These are phyloP conservation scores for Arxiozyma slooffiae DNA, from an alignment of 1,139 yeast genomes.

Conservation along the genomic window DNA sequence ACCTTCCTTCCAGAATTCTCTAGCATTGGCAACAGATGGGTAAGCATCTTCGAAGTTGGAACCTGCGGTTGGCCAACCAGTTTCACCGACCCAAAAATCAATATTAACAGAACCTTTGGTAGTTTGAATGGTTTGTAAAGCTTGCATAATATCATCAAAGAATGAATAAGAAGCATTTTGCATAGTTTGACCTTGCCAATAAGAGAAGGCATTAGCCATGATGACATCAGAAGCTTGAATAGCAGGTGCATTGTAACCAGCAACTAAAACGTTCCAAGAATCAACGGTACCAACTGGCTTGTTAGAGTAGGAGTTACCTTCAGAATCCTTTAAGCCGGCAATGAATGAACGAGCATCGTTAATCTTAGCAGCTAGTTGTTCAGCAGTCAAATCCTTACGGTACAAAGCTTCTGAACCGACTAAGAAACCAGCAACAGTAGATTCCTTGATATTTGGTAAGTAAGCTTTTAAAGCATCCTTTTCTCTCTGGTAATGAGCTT, in stretches of 20 bases:
- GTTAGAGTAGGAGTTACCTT: slow-evolving; percentile 64
- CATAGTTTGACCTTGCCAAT: slow-evolving; percentile 95
- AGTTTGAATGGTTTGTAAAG: slow-evolving; percentile 75
- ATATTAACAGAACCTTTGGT: slow-evolving; percentile 77
- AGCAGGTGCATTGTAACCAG: slow-evolving; percentile 59
- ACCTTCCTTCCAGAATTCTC: slow-evolving; percentile 73
- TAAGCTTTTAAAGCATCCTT: slow-evolving; percentile 55
- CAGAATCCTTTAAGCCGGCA: slow-evolving; percentile 56
- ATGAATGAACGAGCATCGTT: slow-evolving; percentile 47
- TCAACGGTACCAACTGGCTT: slow-evolving; percentile 87
- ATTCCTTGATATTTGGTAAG: slow-evolving; percentile 59
- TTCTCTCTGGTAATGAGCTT: slow-evolving; percentile 60
- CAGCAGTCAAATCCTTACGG: slow-evolving; percentile 70
- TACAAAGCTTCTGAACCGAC: slow-evolving; percentile 92
- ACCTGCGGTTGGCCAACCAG: slow-evolving; percentile 97
- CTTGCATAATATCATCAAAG: slow-evolving; percentile 95
- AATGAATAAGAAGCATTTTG: slow-evolving; percentile 76
- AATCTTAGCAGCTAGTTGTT: slow-evolving; percentile 56
- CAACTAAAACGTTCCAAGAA: slow-evolving; percentile 88
- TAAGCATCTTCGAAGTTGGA: slow-evolving; percentile 52
- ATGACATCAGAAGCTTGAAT: slow-evolving; percentile 74
- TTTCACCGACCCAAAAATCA: slow-evolving; percentile 93
- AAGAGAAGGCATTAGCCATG: slow-evolving; percentile 89
- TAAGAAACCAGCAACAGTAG: slow-evolving; percentile 60
- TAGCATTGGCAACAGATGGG: slow-evolving; percentile 68